Percentiles rank a stretch among this genome's conserved stretches.
Conservation (phyloP, 2,329 filamentous ascomycete species). For the Aureobasidium sp. region DNA sequence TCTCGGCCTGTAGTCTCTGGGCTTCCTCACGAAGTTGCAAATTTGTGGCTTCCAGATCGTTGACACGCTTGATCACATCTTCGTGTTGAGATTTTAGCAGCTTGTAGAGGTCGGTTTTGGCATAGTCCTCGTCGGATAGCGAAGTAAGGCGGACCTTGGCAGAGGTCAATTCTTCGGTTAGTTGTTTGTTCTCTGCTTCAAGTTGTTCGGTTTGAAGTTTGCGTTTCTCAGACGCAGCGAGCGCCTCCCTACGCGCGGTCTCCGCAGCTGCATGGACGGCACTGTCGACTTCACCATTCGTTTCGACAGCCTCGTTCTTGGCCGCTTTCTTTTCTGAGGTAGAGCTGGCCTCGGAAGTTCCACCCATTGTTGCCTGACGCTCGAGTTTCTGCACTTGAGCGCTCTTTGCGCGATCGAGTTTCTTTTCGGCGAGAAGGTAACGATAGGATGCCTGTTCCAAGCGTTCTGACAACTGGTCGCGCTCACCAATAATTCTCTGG, state of each 20-base stretch:
- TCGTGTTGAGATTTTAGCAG: constrained; percentile 83
- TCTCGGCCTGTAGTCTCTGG: constrained; percentile 75
- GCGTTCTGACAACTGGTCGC: constrained; percentile 76
- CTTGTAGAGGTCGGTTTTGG: constrained; percentile 89
- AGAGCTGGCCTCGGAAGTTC: constrained; percentile 36
- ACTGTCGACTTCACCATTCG: constrained; percentile 47
- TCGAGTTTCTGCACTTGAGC: constrained; percentile 86
- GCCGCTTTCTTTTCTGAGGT: constrained; percentile 33
- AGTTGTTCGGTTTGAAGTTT: constrained; percentile 81
- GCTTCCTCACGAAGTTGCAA: constrained; percentile 76
- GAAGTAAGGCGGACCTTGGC: constrained; percentile 61
- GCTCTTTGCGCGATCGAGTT: constrained; percentile 82
- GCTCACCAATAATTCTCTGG: constrained; percentile 68
- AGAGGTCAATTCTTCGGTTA: constrained; percentile 71
- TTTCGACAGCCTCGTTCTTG: constrained; percentile 40
- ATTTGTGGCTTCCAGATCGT: constrained; percentile 84
- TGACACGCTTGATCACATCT: constrained; percentile 84
- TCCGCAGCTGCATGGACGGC: constrained; percentile 60
- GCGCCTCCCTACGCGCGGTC: constrained; percentile 67
- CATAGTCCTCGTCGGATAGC: constrained; percentile 86
- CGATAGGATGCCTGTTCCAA: constrained; percentile 82
- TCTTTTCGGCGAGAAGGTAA: constrained; percentile 94
- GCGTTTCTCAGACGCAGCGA: constrained; percentile 69
- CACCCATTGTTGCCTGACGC: constrained; percentile 72
- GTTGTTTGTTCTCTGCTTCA: constrained; percentile 66